A percentile compares a stretch with the other conserved stretches of the same genome.
Evolutionary conservation across 1,139 yeast species (phyloP).

Genomic region (Hansenula lynferdii): DNA sequence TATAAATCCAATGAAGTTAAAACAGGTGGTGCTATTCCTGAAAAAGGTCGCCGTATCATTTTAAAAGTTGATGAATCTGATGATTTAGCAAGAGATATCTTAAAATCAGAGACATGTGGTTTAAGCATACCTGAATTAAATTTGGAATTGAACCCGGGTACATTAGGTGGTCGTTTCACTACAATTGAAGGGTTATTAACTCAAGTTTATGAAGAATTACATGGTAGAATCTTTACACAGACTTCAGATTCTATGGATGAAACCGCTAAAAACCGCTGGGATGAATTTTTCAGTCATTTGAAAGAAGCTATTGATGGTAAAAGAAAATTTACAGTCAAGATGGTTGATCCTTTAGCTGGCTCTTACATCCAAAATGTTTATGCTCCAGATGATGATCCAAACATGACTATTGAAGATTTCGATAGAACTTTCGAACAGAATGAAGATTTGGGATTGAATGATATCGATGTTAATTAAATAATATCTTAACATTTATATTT

Average conservation of each 20-base stretch:
- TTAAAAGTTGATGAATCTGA: constrained; percentile 84
- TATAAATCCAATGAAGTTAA: constrained; percentile 96
- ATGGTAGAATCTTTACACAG: constrained; percentile 77
- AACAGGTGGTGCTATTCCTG: constrained; percentile 97
- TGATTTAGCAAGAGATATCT: constrained; percentile 89
- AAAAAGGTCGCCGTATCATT: constrained; percentile 69
- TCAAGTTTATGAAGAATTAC: constrained; percentile 88
- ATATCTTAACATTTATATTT: too few relatives aligned
- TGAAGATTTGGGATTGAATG: constrained; percentile 87
- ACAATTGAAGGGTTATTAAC: constrained; percentile 89
- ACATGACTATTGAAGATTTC: constrained; percentile 85
- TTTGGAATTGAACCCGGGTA: constrained; percentile 92
- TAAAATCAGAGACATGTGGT: constrained; percentile 93
- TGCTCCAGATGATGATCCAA: constrained; percentile 98
- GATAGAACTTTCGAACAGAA: constrained; percentile 86
- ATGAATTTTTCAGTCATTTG: constrained; percentile 64
- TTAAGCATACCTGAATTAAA: constrained; percentile 80
- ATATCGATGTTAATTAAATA: constrained; percentile 70
- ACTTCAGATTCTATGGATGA: constrained; percentile 91
- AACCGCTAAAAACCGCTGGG: constrained; percentile 76
- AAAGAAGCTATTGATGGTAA: constrained; percentile 84
- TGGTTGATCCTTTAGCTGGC: constrained; percentile 95
- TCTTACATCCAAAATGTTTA: constrained; percentile 95
- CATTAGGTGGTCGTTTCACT: constrained; percentile 97
- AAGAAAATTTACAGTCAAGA: constrained; percentile 72